Conservation (phyloP, 805 yeast species). For the Teunomyces atbi region DNA sequence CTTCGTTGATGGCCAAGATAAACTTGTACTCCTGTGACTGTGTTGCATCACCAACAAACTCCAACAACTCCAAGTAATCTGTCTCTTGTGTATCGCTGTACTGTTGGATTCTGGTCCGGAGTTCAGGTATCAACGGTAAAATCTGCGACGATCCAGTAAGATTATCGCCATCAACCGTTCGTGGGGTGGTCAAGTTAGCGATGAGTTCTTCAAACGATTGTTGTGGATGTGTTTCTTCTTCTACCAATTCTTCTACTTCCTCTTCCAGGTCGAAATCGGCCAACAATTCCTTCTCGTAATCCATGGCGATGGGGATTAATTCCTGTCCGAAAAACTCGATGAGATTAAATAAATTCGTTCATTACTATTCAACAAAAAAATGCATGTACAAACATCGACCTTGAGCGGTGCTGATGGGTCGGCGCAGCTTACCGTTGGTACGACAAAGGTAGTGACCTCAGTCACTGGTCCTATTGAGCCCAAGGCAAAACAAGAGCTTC, state of each 20-base stretch:
- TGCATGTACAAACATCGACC: constrained; percentile 24
- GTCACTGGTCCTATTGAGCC: constrained; percentile 93
- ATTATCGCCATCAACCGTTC: constrained; percentile 12
- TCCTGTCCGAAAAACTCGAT: constrained; percentile 5
- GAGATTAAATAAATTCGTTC: neutral
- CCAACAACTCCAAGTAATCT: constrained; percentile 31
- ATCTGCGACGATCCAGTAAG: constrained; percentile 21
- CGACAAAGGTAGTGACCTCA: constrained; percentile 63
- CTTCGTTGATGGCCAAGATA: constrained; percentile 51
- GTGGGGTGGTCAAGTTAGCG: neutral
- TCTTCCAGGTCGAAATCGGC: constrained; percentile 37
- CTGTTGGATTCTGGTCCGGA: constrained; percentile 17
- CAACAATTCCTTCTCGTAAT: constrained; percentile 42
- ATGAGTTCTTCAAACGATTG: neutral
- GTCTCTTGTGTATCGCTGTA: constrained; percentile 23
- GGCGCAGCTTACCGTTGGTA: constrained; percentile 51
- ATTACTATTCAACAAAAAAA: constrained; percentile 8
- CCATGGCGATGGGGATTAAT: constrained; percentile 10
- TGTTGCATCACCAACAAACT: constrained; percentile 25
- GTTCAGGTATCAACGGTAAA: constrained; percentile 22
- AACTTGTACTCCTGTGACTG: constrained; percentile 47
- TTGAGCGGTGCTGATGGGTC: constrained; percentile 79
- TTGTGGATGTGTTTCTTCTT: neutral
- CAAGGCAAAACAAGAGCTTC: constrained; percentile 77
- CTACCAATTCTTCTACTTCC: constrained; percentile 7